A percentile compares a stretch with the other conserved stretches of the same genome.
Conservation (phyloP, 1,139 yeast species). For the Yamadazyma jaroonii region DNA sequence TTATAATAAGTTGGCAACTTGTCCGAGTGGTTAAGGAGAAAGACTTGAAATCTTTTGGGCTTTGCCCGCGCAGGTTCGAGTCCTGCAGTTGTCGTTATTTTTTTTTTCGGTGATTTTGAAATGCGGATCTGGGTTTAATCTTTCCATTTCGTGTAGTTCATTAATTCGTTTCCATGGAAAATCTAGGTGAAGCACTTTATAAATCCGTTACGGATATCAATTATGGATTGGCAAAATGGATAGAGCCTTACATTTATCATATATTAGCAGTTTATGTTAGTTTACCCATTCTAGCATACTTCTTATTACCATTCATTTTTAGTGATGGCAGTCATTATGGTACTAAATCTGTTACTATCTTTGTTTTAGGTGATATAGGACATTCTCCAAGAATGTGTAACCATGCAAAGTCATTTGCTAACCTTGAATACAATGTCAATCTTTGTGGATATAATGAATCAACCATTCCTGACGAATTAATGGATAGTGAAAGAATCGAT, state of each 20-base stretch:
- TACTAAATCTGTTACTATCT: constrained; percentile 60
- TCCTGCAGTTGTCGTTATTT: constrained; percentile 51
- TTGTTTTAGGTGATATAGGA: constrained; percentile 91
- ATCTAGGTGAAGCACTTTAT: too few species aligned
- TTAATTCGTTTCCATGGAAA: too few species aligned
- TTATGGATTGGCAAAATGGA: neutral
- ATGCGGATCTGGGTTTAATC: neutral
- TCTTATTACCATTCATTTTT: constrained; percentile 29
- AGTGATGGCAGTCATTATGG: constrained; percentile 18
- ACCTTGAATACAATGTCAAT: constrained; percentile 69
- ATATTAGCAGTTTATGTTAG: constrained; percentile 32
- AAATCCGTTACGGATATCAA: neutral
- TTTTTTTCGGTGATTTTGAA: constrained; percentile 2
- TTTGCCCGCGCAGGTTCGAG: constrained; percentile 60
- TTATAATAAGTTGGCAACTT: constrained; percentile 42
- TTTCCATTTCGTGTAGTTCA: too few species aligned
- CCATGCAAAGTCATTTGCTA: constrained; percentile 80
- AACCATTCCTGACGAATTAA: constrained; percentile 47
- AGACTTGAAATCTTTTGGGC: constrained; percentile 59
- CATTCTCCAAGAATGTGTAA: constrained; percentile 95
- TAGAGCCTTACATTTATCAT: constrained; percentile 36
- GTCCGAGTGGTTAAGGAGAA: constrained; percentile 60
- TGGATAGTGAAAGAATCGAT: constrained; percentile 51
- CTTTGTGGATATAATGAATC: constrained; percentile 82
- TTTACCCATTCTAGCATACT: constrained; percentile 36